Base-by-base conservation (phyloP, 2,329 filamentous ascomycete genomes). In the Exophiala bonariae region DNA sequence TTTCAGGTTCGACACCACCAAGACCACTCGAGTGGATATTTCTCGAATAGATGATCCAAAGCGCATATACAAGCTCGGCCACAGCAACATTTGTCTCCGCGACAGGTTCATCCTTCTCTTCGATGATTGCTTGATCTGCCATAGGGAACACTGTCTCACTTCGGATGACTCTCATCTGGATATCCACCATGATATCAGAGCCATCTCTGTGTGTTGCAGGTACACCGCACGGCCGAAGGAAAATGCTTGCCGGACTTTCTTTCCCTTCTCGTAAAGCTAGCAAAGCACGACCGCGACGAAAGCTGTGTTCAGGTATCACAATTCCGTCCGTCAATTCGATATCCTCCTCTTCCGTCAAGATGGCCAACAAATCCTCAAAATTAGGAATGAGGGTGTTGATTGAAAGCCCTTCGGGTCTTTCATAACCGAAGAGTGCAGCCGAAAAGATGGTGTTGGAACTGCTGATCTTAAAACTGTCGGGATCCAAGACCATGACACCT, bases 41-140 rank as follows among this genome's bases (percentile, higher is more conserved):
- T 53, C 91, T 81, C 14, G 92, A 97, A 65, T 97, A 99, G 1
- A 92, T 97, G 57, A 99, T 86, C 93, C 93, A 99, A 22, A 99
- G 72, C 9, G 93, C 93, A 71, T 91, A 97, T 0, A 97, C 90
- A 53, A 95, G 80, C 65, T 96, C 90, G 13, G 84, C 81, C 52
- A 77, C 67, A n/a, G 79, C 76, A 7, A 73, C 61, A 6, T 63
- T 60, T 57, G 66, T 61, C 19, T 67, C 64, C 50, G 71, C 63
- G 37, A 75, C 71, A n/a, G 70, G 72, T 36, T 80, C 77, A 38
- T 79, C 79, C 31, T 72, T 69, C 63, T 89, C 83, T 43, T 81
- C 74, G n/a, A 85, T 79, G 2, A 83, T 80, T 54, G 85, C 75
- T 47, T 85, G 79, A 43, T 80, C 77, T 50, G 81, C 74, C 44